Percentiles rank a stretch among this genome's conserved stretches.
Conservation (phyloP, 805 yeast genomes). For the Groenewaldozyma tartarivorans region DNA sequence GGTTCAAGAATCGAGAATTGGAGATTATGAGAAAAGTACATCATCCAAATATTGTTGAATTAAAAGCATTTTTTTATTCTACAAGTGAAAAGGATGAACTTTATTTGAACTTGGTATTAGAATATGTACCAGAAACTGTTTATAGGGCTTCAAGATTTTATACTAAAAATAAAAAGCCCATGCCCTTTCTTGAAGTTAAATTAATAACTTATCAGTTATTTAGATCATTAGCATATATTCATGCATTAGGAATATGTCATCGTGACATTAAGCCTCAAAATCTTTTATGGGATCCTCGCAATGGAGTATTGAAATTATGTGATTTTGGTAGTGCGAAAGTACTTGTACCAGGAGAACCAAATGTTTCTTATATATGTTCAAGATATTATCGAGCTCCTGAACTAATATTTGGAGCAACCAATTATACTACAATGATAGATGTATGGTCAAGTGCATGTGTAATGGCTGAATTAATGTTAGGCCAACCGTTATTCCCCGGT, state of each 20-base stretch:
- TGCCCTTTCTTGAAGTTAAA: constrained; percentile 88
- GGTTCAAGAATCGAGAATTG: constrained; percentile 93
- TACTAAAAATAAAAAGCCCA: constrained; percentile 42
- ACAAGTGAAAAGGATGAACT: constrained; percentile 68
- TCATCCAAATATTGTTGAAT: constrained; percentile 80
- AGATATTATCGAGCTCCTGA: constrained; percentile 97
- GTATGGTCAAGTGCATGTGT: constrained; percentile 95
- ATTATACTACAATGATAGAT: constrained; percentile 93
- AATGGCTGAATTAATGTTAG: constrained; percentile 90
- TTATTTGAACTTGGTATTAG: constrained; percentile 81
- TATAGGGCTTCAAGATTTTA: constrained; percentile 83
- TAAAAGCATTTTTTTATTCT: constrained; percentile 78
- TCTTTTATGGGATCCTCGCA: constrained; percentile 73
- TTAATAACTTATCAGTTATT: constrained; percentile 77
- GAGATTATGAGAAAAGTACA: constrained; percentile 88
- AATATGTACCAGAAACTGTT: constrained; percentile 91
- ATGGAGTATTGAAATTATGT: constrained; percentile 81
- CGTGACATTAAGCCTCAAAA: constrained; percentile 90
- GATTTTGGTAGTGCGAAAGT: constrained; percentile 96
- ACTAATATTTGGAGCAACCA: constrained; percentile 91
- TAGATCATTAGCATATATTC: constrained; percentile 69
- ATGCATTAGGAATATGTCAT: constrained; percentile 67
- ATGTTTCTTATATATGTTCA: constrained; percentile 93
- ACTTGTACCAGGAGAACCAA: constrained; percentile 81
- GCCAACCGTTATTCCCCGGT: constrained; percentile 97